Base-by-base conservation (phyloP, 2,329 filamentous ascomycete species). In the Colletotrichum noveboracense region DNA sequence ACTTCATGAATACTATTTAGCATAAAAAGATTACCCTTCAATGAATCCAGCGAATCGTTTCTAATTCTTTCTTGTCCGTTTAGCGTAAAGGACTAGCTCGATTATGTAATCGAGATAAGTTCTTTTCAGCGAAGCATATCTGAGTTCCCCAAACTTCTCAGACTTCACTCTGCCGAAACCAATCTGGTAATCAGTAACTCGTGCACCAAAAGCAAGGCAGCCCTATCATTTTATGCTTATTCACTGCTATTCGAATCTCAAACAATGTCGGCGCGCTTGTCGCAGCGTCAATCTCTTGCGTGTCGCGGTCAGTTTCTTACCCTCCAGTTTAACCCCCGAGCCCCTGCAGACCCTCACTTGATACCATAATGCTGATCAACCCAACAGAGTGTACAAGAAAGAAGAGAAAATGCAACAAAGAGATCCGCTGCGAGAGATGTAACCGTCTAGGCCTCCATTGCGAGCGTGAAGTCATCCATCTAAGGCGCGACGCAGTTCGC, bases 211-310 rank as follows among this genome's bases (percentile, higher is more conserved):
- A 52, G 10, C 10, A 52, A 52, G 0, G 13, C 2, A 52, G 6
- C n/a, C n/a, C 0, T 1, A 7, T 0, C 0, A 14, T 24, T 0
- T 7, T 7, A 13, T 7, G n/a, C n/a, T 21, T 21, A 7, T 12
- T 4, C 18, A n/a, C 10, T 7, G 3, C 43, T 21, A n/a, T 1
- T 10, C 21, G n/a, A n/a, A 6, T n/a, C 10, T 52, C 12, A 21
- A 13, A 24, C 5, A 1, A 52, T 52, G 43, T 24, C 43, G 13
- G 43, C n/a, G 0, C 43, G 43, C n/a, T 24, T 52, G n/a, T 52
- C 43, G 2, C 43, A 52, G 4, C 43, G 43, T 3, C 43, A 52
- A 52, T 52, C 43, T 52, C 43, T 21, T 52, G 43, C 43, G n/a
- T 52, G 43, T 7, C 43, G 43, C 43, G 43, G 43, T 52, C 0